Conservation (phyloP, 1,284 basidiomycete species). For the Rhodotorula sp. region DNA sequence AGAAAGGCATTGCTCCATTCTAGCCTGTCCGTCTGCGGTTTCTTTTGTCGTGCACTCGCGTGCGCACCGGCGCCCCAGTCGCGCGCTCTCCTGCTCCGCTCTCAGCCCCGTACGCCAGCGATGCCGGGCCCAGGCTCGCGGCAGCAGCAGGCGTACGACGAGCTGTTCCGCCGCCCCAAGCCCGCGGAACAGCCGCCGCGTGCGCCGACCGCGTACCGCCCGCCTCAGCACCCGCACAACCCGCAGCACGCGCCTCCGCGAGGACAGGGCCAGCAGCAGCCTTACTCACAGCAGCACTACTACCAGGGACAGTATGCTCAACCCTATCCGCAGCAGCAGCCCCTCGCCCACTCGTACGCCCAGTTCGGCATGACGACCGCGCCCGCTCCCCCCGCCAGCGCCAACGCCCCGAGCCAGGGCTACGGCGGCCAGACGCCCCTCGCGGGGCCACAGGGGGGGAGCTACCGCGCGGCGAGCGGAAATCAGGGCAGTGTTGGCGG, state of each 20-base stretch:
- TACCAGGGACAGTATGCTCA: background rate
- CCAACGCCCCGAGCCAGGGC: background rate
- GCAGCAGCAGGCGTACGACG: conserved; percentile 64
- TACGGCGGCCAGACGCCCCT: background rate
- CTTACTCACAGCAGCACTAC: background rate
- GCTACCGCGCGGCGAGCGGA: background rate
- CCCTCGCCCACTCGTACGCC: background rate
- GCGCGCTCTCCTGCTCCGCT: background rate
- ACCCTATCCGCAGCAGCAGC: background rate
- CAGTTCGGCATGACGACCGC: conserved; percentile 5
- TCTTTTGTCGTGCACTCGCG: too few relatives aligned
- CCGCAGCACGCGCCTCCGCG: conserved; percentile 45
- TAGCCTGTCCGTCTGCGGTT: too few relatives aligned
- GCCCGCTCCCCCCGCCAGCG: background rate
- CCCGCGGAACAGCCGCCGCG: background rate
- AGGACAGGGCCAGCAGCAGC: background rate
- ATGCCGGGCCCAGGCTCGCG: conserved; percentile 7
- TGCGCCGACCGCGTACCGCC: conserved; percentile 1
- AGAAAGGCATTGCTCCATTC: too few relatives aligned
- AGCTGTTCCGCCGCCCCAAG: conserved; percentile 70
- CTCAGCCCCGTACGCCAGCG: background rate
- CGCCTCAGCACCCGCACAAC: conserved; percentile 42
- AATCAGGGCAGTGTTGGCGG: background rate
- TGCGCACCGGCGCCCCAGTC: too few relatives aligned
- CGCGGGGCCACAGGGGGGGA: background rate